Percentiles rank a stretch among this genome's conserved stretches.
Evolutionary conservation across 2,329 filamentous ascomycete species (phyloP).

Genomic region (Ophiognomonia clavigignenti-juglandacearum): DNA sequence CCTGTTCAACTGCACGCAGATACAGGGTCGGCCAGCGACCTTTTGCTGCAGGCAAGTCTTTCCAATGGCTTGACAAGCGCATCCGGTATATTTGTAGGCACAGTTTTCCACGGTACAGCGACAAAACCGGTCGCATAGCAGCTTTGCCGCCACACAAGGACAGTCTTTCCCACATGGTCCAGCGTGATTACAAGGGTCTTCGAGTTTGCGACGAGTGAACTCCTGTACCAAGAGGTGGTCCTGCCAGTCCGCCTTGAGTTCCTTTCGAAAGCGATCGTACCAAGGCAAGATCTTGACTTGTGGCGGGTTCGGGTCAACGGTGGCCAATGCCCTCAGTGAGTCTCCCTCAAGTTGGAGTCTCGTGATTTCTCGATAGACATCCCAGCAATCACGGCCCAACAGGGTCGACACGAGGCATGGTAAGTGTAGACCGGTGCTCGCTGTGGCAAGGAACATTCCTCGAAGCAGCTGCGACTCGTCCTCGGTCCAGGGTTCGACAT

Average conservation of each 20-base stretch:
- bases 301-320: constrained; percentile 22
- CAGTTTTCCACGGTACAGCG: constrained; percentile 55
- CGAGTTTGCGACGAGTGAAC: constrained; percentile 51
- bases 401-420: constrained; percentile 47
- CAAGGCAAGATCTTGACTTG: constrained; percentile 43
- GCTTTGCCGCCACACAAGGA: constrained; percentile 53
- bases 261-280: constrained; percentile 54
- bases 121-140: constrained; percentile 72
- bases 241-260: constrained; percentile 50
- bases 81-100: constrained; percentile 61
- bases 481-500: constrained; percentile 40
- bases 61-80: constrained; percentile 57
- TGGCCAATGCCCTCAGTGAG: constrained; percentile 21
- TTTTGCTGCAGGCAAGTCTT: constrained; percentile 53
- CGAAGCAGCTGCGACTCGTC: constrained; percentile 44
- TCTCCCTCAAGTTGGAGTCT: constrained; percentile 29
- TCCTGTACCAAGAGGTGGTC: constrained; percentile 50
- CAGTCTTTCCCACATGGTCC: constrained; percentile 61
- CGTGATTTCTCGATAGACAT: constrained; percentile 41
- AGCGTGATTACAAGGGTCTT: constrained; percentile 64
- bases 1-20: constrained; percentile 66
- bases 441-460: constrained; percentile 33
- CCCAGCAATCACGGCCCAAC: constrained; percentile 47
- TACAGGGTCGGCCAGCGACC: constrained; percentile 55
- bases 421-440: constrained; percentile 20